Base-by-base conservation (phyloP, 768 basidiomycete species). In the Dentipellis fragilis region DNA sequence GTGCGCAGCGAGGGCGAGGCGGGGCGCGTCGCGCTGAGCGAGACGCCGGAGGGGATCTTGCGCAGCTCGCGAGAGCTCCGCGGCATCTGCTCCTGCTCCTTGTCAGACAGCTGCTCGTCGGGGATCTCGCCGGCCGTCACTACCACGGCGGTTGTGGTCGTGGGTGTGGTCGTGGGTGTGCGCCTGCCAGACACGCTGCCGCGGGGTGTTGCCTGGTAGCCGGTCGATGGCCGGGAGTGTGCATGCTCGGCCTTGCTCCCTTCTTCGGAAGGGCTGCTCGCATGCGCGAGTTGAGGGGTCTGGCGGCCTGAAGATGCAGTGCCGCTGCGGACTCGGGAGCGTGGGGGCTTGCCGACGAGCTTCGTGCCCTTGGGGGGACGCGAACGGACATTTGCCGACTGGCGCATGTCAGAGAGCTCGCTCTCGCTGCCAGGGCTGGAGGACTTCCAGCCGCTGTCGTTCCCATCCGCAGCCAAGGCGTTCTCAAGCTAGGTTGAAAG, bases 401-500 rank as follows among this genome's bases (percentile, higher is more conserved):
- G 73, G 60, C 38, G 52, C 39, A n/a, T 73, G 75, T 52, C 71
- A 64, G 17, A 74, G 65, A 23, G 72, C 69, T 37, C 71, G 68
- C 60, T 79, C 78, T n/a, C 72, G 69, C 47, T 84, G 77, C 23
- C 79, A 78, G 54, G 83, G 62, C 83, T 83, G 35, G 64, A 61
- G 35, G 65, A 61, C 59, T 71, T 76, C 64, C 73, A 69, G 58
- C 75, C 65, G 71, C 11, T 72, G 58, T 56, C 67, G 36, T 72
- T 75, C 39, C 74, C 79, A 38, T 89, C 88, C 8, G 80, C 70
- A 10, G 81, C 75, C 46, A 92, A 69, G 4, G 90, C 90, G 38
- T 74, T 77, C 67, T 92, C 91, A 54, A 93, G 74, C 90, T 93
- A 58, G n/a, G 4, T 17, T 2, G 29, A 16, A 17, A 36, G 9